Evolutionary conservation across 331 rosid genomes (phyloP), one percentile per base, ranked within the genome.

Genomic region (Rosa hybrid): DNA sequence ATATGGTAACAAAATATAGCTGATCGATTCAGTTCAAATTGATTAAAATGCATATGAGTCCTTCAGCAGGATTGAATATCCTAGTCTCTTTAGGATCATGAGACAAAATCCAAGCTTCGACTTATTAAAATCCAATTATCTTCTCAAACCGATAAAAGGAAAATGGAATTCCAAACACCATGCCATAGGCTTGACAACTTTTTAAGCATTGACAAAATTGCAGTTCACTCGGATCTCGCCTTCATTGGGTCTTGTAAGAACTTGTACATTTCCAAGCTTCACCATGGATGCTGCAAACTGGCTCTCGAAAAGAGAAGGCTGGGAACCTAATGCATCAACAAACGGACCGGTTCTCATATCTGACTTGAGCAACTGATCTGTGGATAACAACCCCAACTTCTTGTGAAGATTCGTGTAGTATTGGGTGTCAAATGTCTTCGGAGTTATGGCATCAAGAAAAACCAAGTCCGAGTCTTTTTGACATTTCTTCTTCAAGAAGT

Each of bases 231-330:
- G 82, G 74, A 94, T 89, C 80, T 94, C 97, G 11, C 98, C 98
- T 76, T 88, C 87, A 74, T 83, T 78, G 68, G 87, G 86, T 83
- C 94, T 79, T 30, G 95, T 90, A 21, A 91, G 82, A 34, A 92
- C 94, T 39, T 92, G 90, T 38, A 94, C 92, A 82, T 94, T 94
- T 73, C 98, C 98, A 83, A 92, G 92, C 81, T 90, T 94, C 79
- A 89, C 89, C 97, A 94, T 91, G 5, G 98, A 94, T 44, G 79
- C 90, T 0, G 93, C 80, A 83, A 92, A 94, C 76, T 92, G 98
- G 89, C 88, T 88, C 12, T 82, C 75, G 39, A 94, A 90, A 38
- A 92, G 91, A 12, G 82, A 81, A 60, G 90, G 88, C 4, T 92
- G 97, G 11, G 93, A 80, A 70, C 89, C 92, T 88, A 94, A 77